These are phyloP conservation scores for Reutealis trisperma DNA, from an alignment of 345 rosid genomes.

Conservation along the genomic window DNA sequence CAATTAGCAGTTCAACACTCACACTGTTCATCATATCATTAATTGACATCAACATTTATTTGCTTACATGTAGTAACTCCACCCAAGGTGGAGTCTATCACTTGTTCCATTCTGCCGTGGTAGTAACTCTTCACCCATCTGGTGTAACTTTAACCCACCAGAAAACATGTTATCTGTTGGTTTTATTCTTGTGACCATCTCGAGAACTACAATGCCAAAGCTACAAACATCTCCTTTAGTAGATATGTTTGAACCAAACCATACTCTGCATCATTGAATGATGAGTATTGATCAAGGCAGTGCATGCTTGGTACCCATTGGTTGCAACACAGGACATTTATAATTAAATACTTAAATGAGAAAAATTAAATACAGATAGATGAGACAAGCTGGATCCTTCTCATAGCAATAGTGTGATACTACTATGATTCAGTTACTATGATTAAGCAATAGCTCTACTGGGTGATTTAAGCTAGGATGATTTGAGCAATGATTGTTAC, in stretches of 20 bases:
- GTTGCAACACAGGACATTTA: too few species aligned
- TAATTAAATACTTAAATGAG: neutral
- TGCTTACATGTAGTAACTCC: too few species aligned
- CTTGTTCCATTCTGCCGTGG: too few species aligned
- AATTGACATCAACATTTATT: too few species aligned
- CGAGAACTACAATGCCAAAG: constrained; percentile 57
- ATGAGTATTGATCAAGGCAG: neutral
- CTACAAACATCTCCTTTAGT: constrained; percentile 61
- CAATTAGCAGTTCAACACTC: too few species aligned
- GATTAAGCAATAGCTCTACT: neutral
- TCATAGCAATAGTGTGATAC: neutral
- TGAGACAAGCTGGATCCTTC: neutral
- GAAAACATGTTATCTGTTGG: constrained; percentile 54
- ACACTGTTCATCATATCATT: too few species aligned
- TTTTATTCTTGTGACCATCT: constrained; percentile 53
- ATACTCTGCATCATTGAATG: constrained; percentile 37
- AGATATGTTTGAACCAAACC: constrained; percentile 47
- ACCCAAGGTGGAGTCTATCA: constrained; percentile 44
- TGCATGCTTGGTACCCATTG: neutral
- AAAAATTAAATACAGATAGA: neutral
- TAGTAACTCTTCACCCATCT: constrained; percentile 54
- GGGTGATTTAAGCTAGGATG: neutral
- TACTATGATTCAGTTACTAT: too few species aligned
- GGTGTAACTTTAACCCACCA: constrained; percentile 42
- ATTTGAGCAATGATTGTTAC: neutral